Conservation (phyloP, 2,329 filamentous ascomycete species). For the Stagonosporopsis tanaceti region DNA sequence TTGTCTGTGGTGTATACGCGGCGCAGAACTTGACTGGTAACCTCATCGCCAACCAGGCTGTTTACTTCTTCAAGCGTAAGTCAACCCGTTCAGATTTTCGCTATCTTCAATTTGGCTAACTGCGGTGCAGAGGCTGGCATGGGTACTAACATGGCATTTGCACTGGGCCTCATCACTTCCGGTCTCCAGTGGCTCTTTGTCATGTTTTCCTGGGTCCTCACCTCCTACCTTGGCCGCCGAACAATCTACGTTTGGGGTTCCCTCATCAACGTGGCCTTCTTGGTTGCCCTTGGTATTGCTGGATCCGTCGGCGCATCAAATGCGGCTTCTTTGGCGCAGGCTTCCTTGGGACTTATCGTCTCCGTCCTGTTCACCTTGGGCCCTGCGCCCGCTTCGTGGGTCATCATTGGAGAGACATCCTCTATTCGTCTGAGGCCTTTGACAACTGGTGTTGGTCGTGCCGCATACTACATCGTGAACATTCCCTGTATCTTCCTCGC, state of each 20-base stretch:
- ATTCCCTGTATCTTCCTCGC: slow-evolving; percentile 72
- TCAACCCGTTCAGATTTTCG: slow-evolving; percentile 14
- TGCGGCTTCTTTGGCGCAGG: slow-evolving; percentile 62
- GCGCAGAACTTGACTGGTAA: slow-evolving; percentile 70
- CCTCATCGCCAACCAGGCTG: slow-evolving; percentile 69
- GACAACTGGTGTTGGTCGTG: slow-evolving; percentile 72
- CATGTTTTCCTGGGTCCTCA: slow-evolving; percentile 73
- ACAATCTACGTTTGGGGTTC: slow-evolving; percentile 71
- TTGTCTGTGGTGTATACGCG: slow-evolving; percentile 65
- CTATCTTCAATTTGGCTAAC: slow-evolving; percentile 7
- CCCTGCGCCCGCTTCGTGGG: slow-evolving; percentile 70
- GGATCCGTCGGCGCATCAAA: slow-evolving; percentile 58
- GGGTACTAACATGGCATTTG: slow-evolving; percentile 62
- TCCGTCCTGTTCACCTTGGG: slow-evolving; percentile 70
- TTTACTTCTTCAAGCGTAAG: slow-evolving; percentile 67
- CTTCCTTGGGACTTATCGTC: slow-evolving; percentile 69
- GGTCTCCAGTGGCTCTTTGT: slow-evolving; percentile 68
- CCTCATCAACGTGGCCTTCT: slow-evolving; percentile 61
- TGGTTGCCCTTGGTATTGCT: slow-evolving; percentile 67
- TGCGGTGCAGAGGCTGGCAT: slow-evolving; percentile 67
- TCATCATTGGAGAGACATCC: slow-evolving; percentile 73
- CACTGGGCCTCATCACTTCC: slow-evolving; percentile 70
- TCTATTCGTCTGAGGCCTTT: slow-evolving; percentile 69
- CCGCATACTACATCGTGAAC: slow-evolving; percentile 68
- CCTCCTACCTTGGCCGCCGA: slow-evolving; percentile 68